Evolutionary conservation across 192 early-diverging fungal genomes (phyloP).

Genomic region (Lobosporangium transversale): DNA sequence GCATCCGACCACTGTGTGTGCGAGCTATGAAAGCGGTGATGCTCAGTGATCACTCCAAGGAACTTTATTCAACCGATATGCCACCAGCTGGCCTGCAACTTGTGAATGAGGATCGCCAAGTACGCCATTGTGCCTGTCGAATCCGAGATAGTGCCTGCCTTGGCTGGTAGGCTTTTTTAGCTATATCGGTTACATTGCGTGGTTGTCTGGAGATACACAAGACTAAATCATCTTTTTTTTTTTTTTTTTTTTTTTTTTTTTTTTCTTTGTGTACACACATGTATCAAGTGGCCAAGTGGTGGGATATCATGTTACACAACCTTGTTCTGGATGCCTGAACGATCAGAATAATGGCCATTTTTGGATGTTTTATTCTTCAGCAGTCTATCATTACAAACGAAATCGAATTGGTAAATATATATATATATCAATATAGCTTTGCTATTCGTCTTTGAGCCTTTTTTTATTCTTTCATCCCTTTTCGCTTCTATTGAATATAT

Average conservation of each 20-base stretch:
- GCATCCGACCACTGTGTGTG: conserved; percentile 39
- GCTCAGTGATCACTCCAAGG: conserved; percentile 50
- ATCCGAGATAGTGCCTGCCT: conserved; percentile 50
- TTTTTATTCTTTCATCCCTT: no score
- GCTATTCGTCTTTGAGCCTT: no score
- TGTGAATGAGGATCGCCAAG: conserved; percentile 50
- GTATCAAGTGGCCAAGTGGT: conserved; percentile 38
- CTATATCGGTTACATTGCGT: no score
- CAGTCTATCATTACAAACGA: conserved; percentile 47
- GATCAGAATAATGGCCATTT: conserved; percentile 53
- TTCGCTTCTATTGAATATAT: no score
- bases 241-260: no score
- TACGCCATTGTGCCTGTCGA: conserved; percentile 44
- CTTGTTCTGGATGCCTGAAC: conserved; percentile 38
- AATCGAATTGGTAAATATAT: conserved; percentile 19
- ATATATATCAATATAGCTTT: no score
- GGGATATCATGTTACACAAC: conserved; percentile 53
- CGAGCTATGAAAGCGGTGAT: conserved; percentile 51
- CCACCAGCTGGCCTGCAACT: conserved; percentile 36
- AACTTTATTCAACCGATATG: conserved; percentile 51
- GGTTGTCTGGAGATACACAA: no score
- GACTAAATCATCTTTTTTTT: no score
- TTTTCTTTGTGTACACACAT: no score
- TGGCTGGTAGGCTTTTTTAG: conserved; percentile 24
- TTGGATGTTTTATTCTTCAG: conserved; percentile 55